phyloP scores from a whole-genome alignment of 2,329 filamentous ascomycete species.

The Ophiostoma himal-ulmi region DNA sequence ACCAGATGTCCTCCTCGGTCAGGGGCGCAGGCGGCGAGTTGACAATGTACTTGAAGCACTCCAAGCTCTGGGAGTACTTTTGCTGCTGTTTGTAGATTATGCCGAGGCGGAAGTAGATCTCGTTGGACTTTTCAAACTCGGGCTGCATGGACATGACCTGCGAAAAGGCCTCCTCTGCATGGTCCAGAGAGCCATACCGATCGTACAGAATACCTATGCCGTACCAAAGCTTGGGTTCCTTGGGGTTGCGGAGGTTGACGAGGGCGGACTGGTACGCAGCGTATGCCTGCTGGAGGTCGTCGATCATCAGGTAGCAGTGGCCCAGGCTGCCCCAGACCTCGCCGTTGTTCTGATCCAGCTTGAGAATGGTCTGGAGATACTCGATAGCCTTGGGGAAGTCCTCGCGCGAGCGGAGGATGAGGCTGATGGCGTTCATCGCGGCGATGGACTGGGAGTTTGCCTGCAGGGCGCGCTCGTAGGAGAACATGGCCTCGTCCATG shows the following conservation, averaged over 20 bases:
- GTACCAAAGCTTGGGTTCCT: constrained; percentile 98
- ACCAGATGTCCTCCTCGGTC: constrained; percentile 98
- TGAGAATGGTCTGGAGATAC: constrained; percentile 83
- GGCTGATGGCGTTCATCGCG: constrained; percentile 90
- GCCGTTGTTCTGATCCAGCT: constrained; percentile 81
- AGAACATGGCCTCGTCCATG: constrained; percentile 78
- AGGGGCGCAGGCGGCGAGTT: constrained; percentile 84
- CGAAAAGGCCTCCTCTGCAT: constrained; percentile 95
- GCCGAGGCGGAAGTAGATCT: constrained; percentile 97
- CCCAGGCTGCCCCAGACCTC: constrained; percentile 96
- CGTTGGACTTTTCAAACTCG: constrained; percentile 96
- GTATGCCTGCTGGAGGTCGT: constrained; percentile 94
- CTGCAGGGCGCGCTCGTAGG: constrained; percentile 83
- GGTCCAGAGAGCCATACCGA: constrained; percentile 89
- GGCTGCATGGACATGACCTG: constrained; percentile 99
- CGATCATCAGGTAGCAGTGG: constrained; percentile 99
- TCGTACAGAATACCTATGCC: constrained; percentile 97
- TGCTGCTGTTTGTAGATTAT: constrained; percentile 99
- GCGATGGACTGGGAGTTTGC: constrained; percentile 84
- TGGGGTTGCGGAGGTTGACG: constrained; percentile 87
- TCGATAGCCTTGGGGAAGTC: constrained; percentile 92
- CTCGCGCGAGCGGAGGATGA: constrained; percentile 84
- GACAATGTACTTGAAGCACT: constrained; percentile 99
- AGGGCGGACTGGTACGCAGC: constrained; percentile 93
- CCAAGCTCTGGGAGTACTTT: constrained; percentile 85